Conservation (phyloP, 208 protist genomes). For the Tritrichomonas foetus region DNA sequence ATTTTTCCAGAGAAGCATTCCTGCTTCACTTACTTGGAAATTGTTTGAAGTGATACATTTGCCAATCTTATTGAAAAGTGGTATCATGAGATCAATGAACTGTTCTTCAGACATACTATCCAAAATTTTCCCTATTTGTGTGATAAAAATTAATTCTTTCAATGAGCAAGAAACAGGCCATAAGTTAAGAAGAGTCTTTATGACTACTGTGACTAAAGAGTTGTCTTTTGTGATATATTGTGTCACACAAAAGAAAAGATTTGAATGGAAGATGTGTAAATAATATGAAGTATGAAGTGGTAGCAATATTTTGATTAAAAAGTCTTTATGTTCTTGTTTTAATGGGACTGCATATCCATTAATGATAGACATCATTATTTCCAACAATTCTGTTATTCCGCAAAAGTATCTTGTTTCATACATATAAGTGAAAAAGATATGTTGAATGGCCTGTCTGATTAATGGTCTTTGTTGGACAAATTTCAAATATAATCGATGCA, state of each 20-base stretch:
- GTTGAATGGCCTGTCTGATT: conserved; percentile 19
- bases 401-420: conserved; percentile 28
- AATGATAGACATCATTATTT: conserved; percentile 41
- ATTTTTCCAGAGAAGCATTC: conserved; percentile 38
- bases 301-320: conserved; percentile 11
- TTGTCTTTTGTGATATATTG: conserved; percentile 37
- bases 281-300: conserved; percentile 1
- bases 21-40: conserved; percentile 29
- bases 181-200: not conserved
- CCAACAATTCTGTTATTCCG: conserved; percentile 33
- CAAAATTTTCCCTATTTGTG: not conserved
- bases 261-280: not conserved
- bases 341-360: conserved; percentile 39
- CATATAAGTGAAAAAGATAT: conserved; percentile 19
- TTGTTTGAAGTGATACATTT: conserved; percentile 31
- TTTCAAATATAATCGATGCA: not conserved
- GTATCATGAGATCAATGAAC: not conserved
- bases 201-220: not conserved
- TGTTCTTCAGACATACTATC: not conserved
- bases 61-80: conserved; percentile 1
- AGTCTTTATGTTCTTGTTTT: conserved; percentile 37
- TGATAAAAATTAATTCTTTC: conserved; percentile 28
- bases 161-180: conserved; percentile 37
- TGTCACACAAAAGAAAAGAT: not conserved
- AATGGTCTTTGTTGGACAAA: conserved; percentile 12